Base-by-base conservation (phyloP, 495 filamentous ascomycete genomes). In the Aspergillus indologenus region DNA sequence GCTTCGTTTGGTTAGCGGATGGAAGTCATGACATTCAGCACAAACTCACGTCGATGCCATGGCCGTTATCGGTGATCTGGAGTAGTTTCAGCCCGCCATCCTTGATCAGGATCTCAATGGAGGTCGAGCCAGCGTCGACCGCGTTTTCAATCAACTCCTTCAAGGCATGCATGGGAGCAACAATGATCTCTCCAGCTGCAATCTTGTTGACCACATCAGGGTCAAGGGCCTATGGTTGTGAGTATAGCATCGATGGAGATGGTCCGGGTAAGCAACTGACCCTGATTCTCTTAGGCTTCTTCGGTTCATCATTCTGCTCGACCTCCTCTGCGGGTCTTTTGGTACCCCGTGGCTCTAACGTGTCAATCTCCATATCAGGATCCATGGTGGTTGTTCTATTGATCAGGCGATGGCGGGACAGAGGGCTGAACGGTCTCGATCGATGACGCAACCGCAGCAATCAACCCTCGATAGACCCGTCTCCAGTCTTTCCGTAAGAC, bases 161-260 rank as follows among this genome's bases (percentile, higher is more conserved):
- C 29, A 99, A 74, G 19, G 95, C 95, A 69, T 99, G 91, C 58
- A 98, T 92, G 21, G 95, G 95, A 12, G 95, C 94, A 53, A 98
- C 91, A 53, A 99, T 98, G 60, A 98, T 99, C 69, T 99, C 95
- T 17, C 95, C 95, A n/a, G 95, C 95, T 8, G 95, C 95, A 64
- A 99, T 99, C 75, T 97, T 98, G 77, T 98, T 98, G 57, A 98
- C 90, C 44, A 99, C 95, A 79, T 96, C 91, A 67, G 90, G 88
- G 69, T 96, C 89, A 18, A 99, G 84, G 24, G 92, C 87, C 90
- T 96, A 49, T 17, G 17, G 22, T 9, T 23, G 47, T 46, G 14
- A 47, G 60, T 51, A 55, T 43, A 1, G 23, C 26, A 8, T 43
- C 5, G 8, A 12, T 20, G 40, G 20, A 34, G 44, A 19, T 20